Evolutionary conservation across 2,329 filamentous ascomycete species (phyloP).

Genomic region (Drechslerella coelobrocha): DNA sequence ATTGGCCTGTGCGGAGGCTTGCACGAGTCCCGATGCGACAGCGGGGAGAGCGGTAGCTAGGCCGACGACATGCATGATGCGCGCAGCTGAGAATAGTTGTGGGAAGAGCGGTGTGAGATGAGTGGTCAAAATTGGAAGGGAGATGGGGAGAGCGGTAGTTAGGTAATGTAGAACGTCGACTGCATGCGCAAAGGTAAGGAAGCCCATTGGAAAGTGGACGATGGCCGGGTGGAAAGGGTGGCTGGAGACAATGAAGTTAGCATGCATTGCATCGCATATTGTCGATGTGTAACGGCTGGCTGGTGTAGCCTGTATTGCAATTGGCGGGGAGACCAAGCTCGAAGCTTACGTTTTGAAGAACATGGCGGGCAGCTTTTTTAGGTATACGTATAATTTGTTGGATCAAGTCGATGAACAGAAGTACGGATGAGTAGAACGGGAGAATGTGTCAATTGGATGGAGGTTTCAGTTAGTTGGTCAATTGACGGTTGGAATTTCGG

Average conservation of each 20-base stretch:
- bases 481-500: background rate
- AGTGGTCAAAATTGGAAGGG: slow-evolving; percentile 28
- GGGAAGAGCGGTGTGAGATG: slow-evolving; percentile 26
- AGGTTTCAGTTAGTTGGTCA: background rate
- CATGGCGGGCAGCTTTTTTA: slow-evolving; percentile 12
- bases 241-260: slow-evolving; percentile 10
- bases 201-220: slow-evolving; percentile 50
- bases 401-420: background rate
- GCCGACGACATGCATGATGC: slow-evolving; percentile 40
- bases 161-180: slow-evolving; percentile 47
- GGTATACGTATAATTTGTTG: background rate
- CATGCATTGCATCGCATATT: background rate
- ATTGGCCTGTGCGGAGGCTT: slow-evolving; percentile 24
- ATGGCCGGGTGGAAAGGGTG: slow-evolving; percentile 45
- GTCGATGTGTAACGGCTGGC: background rate
- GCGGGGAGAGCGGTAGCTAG: slow-evolving; percentile 36
- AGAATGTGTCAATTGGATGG: background rate
- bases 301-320: background rate
- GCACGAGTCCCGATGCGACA: slow-evolving; percentile 22
- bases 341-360: slow-evolving; percentile 15
- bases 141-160: slow-evolving; percentile 11
- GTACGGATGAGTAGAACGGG: background rate
- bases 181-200: slow-evolving; percentile 40
- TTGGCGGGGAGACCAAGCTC: background rate
- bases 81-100: slow-evolving; percentile 28